Base-by-base conservation (phyloP, 2,329 filamentous ascomycete species). In the Colletotrichum zoysiae region DNA sequence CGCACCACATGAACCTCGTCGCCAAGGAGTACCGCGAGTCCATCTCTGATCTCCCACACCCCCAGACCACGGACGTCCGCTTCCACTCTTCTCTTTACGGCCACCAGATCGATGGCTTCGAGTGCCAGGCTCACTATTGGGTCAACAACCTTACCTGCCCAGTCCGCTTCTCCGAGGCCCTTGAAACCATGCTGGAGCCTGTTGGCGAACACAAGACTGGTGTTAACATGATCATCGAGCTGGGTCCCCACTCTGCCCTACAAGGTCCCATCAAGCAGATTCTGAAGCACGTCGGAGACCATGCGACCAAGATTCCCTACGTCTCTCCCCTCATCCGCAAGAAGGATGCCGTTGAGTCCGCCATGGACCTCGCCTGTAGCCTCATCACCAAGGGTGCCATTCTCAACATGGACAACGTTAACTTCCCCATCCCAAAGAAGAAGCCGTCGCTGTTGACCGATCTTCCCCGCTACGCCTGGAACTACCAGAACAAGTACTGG, bases 251-350 rank as follows among this genome's bases (percentile, higher is more conserved):
- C 74, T 80, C 84, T 5, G 85, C 85, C 2, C 79, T 88, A 2
- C 82, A 85, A 60, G 86, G 86, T 0, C 86, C 86, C 0, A 81
- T 87, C 67, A 85, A 86, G 76, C 84, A 87, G 77, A 86, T 86
- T 20, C 76, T 86, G 35, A 86, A 86, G 74, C 78, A 78, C 1
- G 80, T 85, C 9, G 83, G 83, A 51, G 79, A 81, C 46, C 82
- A 82, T 0, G 79, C 81, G 55, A 71, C 26, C 35, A 84, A 84
- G 71, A 78, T 85, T 38, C 79, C 81, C 1, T 87, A 87, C 67
- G 78, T 79, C 7, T 81, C 84, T 1, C 79, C 81, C 0, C 84
- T 93, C 2, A 76, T 87, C 3, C 85, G 88, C 42, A 86, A 87
- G 30, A 84, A 87, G 65, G 81, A 87, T 60, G 84, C 85, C 1